Conservation (phyloP, 208 protist species). For the Tritrichomonas musculus region DNA sequence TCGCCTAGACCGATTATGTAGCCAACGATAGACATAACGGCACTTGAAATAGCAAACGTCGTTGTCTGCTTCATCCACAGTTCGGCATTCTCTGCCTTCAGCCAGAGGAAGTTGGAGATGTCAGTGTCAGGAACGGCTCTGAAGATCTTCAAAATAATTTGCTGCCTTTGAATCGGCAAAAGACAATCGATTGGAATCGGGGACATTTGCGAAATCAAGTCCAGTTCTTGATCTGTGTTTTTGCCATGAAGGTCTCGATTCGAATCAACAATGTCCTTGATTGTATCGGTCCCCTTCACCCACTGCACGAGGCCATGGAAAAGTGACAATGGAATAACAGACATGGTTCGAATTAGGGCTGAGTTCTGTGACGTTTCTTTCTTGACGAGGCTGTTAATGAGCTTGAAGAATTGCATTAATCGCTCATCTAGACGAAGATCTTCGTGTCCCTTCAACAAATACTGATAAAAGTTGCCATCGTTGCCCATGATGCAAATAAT, state of each 20-base stretch:
- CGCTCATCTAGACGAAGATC: slow-evolving; percentile 32
- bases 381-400: neutral
- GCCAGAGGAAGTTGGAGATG: neutral
- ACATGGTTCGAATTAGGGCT: neutral
- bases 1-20: slow-evolving; percentile 28
- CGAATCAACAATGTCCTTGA: neutral
- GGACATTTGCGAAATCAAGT: neutral
- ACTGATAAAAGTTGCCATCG: slow-evolving; percentile 22
- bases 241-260: neutral
- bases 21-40: neutral
- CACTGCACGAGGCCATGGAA: neutral
- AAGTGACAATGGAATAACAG: slow-evolving; percentile 10
- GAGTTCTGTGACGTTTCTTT: neutral
- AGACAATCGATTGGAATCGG: neutral
- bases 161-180: neutral
- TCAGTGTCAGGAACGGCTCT: neutral
- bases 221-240: neutral
- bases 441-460: slow-evolving; percentile 31
- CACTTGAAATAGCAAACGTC: neutral
- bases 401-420: slow-evolving; percentile 32
- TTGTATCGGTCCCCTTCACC: neutral
- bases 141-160: neutral
- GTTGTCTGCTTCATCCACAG: neutral
- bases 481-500: neutral
- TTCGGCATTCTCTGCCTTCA: neutral